Evolutionary conservation across 1,284 basidiomycete species (phyloP).

Genomic region (Mycena sp.): DNA sequence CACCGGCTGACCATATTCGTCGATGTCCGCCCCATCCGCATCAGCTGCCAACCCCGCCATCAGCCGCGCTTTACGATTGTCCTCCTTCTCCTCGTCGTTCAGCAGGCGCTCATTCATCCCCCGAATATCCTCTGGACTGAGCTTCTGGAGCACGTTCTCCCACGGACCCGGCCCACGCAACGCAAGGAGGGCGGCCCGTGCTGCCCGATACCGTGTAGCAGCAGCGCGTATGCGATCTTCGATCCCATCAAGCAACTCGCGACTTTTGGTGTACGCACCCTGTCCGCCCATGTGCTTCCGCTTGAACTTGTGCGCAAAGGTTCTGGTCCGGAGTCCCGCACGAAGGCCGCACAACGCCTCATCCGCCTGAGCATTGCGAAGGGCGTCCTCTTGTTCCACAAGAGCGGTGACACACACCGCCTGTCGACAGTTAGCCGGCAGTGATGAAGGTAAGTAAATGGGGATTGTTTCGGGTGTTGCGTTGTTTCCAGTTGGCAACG

Average conservation of each 20-base stretch:
- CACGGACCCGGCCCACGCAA: constrained; percentile 25
- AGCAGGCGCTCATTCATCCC: constrained; percentile 24
- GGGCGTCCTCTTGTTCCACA: not conserved
- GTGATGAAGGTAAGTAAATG: constrained; percentile 1
- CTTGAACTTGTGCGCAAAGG: constrained; percentile 13
- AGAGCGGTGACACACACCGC: constrained; percentile 4
- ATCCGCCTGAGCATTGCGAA: constrained; percentile 5
- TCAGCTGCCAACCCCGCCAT: constrained; percentile 11
- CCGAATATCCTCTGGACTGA: constrained; percentile 28
- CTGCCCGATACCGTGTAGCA: constrained; percentile 3
- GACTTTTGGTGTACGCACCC: constrained; percentile 8
- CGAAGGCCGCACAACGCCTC: constrained; percentile 16
- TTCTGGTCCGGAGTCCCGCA: constrained; percentile 15
- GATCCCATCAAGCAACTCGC: constrained; percentile 12
- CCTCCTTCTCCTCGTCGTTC: constrained; percentile 1
- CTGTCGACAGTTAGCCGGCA: not conserved
- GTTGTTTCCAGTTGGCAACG: not conserved
- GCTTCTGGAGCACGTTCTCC: constrained; percentile 12
- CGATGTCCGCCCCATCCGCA: not conserved
- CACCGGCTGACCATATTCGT: too few relatives aligned
- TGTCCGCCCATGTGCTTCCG: constrained; percentile 16
- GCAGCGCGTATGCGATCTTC: constrained; percentile 17
- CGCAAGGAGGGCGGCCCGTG: constrained; percentile 11
- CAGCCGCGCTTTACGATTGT: constrained; percentile 3
- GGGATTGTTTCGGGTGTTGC: not conserved